Evolutionary conservation across 306 rosid species (phyloP), one percentile per base, ranked within the genome.

Genomic region (Vigna unguiculata): DNA sequence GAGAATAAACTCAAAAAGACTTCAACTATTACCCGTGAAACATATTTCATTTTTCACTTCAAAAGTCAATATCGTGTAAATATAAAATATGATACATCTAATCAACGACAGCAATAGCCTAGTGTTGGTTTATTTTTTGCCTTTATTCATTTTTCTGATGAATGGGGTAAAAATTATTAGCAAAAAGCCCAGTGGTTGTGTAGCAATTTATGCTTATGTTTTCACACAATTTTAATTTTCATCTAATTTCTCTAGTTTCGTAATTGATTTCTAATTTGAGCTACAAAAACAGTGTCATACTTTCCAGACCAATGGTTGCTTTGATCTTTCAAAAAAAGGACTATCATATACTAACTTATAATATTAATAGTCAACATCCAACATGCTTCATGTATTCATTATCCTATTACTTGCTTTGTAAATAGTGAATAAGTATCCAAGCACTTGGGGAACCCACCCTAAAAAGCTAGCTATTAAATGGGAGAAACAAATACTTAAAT

Each of bases 261-360:
- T n/a, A n/a, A n/a, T n/a, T n/a, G n/a, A n/a, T n/a, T 55, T 57
- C 61, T 68, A 70, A 12, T 70, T 59, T 19, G 49, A 38, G 76
- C 38, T 32, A 55, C 52, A 14, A 22, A 53, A 62, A 14, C 4
- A 61, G 7, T 13, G 24, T 19, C 47, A 48, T 69, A 61, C 38
- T 71, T 61, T 20, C 25, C 15, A 71, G 60, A 70, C 22, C 64
- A 70, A 70, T 7, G 64, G 36, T n/a, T 72, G 47, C 36, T 54
- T 22, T 71, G 21, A 22, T 3, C 66, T 71, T 38, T 25, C 64
- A 13, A 45, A 19, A 4, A 7, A 67, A 15, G 19, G 45, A 9
- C 47, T 54, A 30, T 32, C 20, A 54, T 24, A 38, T 19, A 2
- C 55, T 21, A 17, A 4, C 24, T 17, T 51, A 21, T 51, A 9